phyloP scores from a whole-genome alignment of 805 yeast genomes.

The Metschnikowia bowlesiae region DNA sequence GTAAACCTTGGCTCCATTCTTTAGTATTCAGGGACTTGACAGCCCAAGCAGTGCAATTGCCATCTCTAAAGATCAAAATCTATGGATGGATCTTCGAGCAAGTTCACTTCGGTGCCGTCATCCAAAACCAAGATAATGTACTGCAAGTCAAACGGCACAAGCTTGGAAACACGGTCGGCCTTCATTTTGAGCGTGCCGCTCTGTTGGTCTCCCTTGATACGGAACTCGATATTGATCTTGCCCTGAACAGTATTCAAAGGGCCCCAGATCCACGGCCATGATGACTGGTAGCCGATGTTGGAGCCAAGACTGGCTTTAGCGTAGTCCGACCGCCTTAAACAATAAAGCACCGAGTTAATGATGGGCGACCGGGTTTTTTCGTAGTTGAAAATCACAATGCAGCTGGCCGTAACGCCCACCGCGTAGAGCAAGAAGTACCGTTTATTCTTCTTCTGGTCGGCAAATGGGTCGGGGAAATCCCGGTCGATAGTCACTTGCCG shows the following conservation, averaged over 20 bases:
- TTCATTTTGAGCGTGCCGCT: conserved; percentile 55
- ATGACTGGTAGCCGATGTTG: conserved; percentile 65
- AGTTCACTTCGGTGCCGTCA: conserved; percentile 22
- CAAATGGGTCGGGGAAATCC: conserved; percentile 77
- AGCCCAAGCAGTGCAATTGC: no score
- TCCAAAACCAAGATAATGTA: conserved; percentile 27
- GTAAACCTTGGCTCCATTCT: no score
- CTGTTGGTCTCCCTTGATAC: conserved; percentile 62
- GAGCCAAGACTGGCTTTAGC: conserved; percentile 67
- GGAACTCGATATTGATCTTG: conserved; percentile 65
- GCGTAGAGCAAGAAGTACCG: conserved; percentile 47
- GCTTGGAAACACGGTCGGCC: conserved; percentile 63
- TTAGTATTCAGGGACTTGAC: no score
- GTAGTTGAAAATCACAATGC: conserved; percentile 74
- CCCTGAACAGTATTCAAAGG: conserved; percentile 81
- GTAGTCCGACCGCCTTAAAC: conserved; percentile 66
- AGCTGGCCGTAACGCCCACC: conserved; percentile 35
- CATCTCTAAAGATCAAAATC: conserved; percentile 23
- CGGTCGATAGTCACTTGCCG: conserved; percentile 56
- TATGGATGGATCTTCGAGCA: conserved; percentile 26
- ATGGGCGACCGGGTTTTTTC: conserved; percentile 90
- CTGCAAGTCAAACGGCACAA: conserved; percentile 41
- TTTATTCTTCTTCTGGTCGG: conserved; percentile 48
- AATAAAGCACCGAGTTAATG: conserved; percentile 79
- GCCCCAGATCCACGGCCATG: conserved; percentile 90